Percentiles rank a stretch among this genome's conserved stretches.
Evolutionary conservation across 1,284 basidiomycete genomes (phyloP).

Genomic region (Rugiboletus extremiorientalis): DNA sequence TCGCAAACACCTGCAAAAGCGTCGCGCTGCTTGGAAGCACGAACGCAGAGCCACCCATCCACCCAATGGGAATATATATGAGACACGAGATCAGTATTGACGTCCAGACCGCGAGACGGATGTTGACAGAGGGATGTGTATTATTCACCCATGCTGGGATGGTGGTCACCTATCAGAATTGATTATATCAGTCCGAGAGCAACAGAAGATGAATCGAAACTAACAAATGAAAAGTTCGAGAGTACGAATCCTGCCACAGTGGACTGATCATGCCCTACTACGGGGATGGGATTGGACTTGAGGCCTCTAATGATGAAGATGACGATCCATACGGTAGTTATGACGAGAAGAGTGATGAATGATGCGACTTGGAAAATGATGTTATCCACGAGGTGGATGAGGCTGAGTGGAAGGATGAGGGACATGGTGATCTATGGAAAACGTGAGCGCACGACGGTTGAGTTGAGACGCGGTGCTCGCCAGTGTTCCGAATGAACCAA

Average conservation of each 20-base stretch:
- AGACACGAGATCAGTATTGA: constrained; percentile 25
- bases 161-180: constrained; percentile 18
- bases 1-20: constrained; percentile 18
- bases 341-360: constrained; percentile 21
- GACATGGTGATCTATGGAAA: constrained; percentile 19
- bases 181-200: not conserved
- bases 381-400: constrained; percentile 26
- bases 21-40: constrained; percentile 8
- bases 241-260: constrained; percentile 23
- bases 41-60: constrained; percentile 23
- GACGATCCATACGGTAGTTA: constrained; percentile 20
- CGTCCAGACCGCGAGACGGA: constrained; percentile 22
- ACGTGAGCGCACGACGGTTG: not conserved
- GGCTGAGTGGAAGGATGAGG: constrained; percentile 23
- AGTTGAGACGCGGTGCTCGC: constrained; percentile 3
- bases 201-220: not conserved
- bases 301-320: constrained; percentile 18
- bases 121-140: constrained; percentile 21
- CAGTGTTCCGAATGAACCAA: constrained; percentile 26
- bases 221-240: constrained; percentile 27
- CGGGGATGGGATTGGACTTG: constrained; percentile 1
- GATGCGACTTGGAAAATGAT: constrained; percentile 26
- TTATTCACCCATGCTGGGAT: constrained; percentile 31
- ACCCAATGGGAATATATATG: constrained; percentile 26
- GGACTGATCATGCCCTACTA: constrained; percentile 18